A percentile compares a stretch with the other conserved stretches of the same genome.
Evolutionary conservation across 2,329 filamentous ascomycete species (phyloP).

Genomic region (Fusarium subglutinans): DNA sequence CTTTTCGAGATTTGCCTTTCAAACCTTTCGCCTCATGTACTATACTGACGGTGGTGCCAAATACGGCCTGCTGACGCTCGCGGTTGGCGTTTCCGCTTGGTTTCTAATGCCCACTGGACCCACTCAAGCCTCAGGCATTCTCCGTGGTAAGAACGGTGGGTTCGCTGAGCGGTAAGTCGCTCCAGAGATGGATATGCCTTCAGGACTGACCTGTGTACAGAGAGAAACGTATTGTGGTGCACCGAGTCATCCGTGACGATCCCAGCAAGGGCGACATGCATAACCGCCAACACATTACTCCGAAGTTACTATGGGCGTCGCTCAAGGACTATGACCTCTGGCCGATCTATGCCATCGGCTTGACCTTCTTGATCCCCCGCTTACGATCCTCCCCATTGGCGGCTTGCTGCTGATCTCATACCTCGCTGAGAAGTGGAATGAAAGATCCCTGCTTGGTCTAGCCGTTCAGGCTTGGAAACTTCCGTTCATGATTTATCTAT

Average conservation of each 20-base stretch:
- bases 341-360: neutral
- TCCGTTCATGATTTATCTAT: neutral
- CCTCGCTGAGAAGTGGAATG: neutral
- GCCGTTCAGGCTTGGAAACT: neutral
- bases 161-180: neutral
- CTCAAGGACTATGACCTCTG: neutral
- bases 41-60: neutral
- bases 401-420: neutral
- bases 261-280: neutral
- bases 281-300: neutral
- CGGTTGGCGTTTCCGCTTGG: neutral
- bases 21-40: rapidly evolving
- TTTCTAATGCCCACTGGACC: neutral
- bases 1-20: neutral
- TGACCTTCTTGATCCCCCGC: neutral
- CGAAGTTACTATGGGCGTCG: neutral
- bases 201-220: rapidly evolving
- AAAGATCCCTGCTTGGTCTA: neutral
- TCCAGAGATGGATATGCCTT: neutral
- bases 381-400: neutral
- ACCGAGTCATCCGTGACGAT: neutral
- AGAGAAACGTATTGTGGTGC: neutral
- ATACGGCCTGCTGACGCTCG: neutral
- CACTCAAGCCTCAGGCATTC: neutral
- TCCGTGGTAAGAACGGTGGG: neutral